Percentiles rank a stretch among this genome's conserved stretches.
Evolutionary conservation across 1,139 yeast species (phyloP).

Genomic region (Entelexis paramagnoliae): DNA sequence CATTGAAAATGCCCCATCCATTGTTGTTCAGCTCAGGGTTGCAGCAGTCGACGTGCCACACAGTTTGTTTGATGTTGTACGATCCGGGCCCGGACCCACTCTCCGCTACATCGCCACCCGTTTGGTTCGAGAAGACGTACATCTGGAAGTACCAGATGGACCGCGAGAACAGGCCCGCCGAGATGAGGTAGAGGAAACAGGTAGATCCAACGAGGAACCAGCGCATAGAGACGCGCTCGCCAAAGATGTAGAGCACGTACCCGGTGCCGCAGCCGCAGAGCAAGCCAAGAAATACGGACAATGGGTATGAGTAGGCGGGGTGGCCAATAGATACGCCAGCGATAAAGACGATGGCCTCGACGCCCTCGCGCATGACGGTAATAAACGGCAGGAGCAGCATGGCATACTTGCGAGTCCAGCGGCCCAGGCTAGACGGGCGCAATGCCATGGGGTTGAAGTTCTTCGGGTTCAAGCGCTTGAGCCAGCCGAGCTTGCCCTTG

Average conservation of each 20-base stretch:
- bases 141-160: constrained; percentile 86
- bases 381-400: constrained; percentile 68
- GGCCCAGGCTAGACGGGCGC: constrained; percentile 27
- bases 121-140: constrained; percentile 53
- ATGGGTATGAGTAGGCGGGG: constrained; percentile 70
- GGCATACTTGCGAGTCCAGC: constrained; percentile 50
- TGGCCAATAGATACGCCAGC: constrained; percentile 67
- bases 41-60: constrained; percentile 97
- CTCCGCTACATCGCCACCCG: constrained; percentile 83
- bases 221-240: constrained; percentile 67
- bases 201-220: constrained; percentile 74
- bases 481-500: constrained; percentile 19
- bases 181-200: constrained; percentile 71
- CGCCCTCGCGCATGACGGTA: constrained; percentile 76
- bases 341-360: constrained; percentile 78
- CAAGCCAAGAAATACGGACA: constrained; percentile 68
- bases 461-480: constrained; percentile 23
- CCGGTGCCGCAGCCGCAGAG: constrained; percentile 61
- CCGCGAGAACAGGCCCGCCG: constrained; percentile 82
- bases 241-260: constrained; percentile 58
- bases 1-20: constrained; percentile 89
- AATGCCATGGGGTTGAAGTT: constrained; percentile 23
- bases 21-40: constrained; percentile 72
- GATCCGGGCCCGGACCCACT: constrained; percentile 92
- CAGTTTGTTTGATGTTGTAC: constrained; percentile 63